These are phyloP conservation scores for Coniochaeta sp. DNA, from an alignment of 2,329 filamentous ascomycete species.

Conservation along the genomic window DNA sequence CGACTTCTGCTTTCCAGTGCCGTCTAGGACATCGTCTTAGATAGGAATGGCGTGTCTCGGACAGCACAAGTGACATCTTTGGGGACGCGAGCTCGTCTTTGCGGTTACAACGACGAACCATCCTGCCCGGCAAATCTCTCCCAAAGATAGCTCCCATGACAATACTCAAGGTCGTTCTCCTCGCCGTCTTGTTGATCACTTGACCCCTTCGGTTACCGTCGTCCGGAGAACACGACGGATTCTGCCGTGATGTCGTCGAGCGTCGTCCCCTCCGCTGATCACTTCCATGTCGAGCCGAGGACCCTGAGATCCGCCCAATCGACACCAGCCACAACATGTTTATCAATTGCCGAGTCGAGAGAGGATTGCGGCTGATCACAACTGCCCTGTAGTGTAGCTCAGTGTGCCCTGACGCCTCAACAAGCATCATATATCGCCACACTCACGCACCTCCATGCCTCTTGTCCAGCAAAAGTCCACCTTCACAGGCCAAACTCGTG, in stretches of 20 bases:
- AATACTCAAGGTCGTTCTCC: neutral
- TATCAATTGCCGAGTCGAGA: neutral
- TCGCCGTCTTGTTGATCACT: neutral
- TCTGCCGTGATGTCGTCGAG: neutral
- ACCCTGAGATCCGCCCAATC: neutral
- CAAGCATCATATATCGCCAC: neutral
- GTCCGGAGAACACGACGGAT: neutral
- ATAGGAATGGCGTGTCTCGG: too few relatives aligned
- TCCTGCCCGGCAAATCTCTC: neutral
- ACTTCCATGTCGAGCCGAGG: neutral
- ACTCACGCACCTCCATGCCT: neutral
- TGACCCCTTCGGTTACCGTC: neutral
- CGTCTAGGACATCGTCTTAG: too few relatives aligned
- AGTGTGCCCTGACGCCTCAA: neutral
- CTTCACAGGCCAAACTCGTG: neutral
- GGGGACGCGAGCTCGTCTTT: neutral
- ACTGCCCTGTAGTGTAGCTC: neutral
- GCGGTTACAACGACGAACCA: neutral
- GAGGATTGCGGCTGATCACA: neutral
- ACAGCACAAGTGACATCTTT: too few relatives aligned
- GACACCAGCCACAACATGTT: neutral
- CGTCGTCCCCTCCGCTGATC: neutral
- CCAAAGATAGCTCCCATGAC: neutral
- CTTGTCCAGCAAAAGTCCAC: neutral
- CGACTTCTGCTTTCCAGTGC: too few relatives aligned